Percentiles rank a stretch among this genome's conserved stretches.
Evolutionary conservation across 306 rosid species (phyloP).

Genomic region (Myrica gale): DNA sequence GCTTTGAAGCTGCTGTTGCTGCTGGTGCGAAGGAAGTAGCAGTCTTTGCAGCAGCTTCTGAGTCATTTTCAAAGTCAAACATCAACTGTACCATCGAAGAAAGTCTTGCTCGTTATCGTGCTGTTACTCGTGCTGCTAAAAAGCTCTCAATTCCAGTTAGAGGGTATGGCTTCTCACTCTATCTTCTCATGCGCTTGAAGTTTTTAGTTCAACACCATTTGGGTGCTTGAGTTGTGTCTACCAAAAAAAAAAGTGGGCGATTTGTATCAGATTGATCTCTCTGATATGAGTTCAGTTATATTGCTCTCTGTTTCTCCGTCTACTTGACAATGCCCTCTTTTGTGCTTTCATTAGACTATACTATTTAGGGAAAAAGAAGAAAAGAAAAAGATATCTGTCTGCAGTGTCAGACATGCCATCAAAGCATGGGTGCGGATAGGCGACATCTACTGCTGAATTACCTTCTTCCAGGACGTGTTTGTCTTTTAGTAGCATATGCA

Average conservation of each 20-base stretch:
- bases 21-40: constrained; percentile 92
- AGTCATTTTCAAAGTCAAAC: constrained; percentile 84
- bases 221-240: background rate
- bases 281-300: background rate
- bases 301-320: background rate
- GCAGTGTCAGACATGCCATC: background rate
- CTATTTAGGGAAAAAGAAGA: background rate
- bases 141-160: constrained; percentile 76
- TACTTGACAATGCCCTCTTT: background rate
- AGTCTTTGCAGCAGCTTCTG: constrained; percentile 89
- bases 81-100: constrained; percentile 87
- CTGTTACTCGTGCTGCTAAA: constrained; percentile 74
- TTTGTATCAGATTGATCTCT: background rate
- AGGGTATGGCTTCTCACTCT: constrained; percentile 51
- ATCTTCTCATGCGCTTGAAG: background rate
- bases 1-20: constrained; percentile 83
- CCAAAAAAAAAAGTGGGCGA: background rate
- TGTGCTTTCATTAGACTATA: background rate
- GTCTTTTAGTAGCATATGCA: background rate
- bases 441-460: background rate
- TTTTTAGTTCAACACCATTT: too few relatives aligned
- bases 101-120: constrained; percentile 65
- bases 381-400: background rate
- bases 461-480: background rate
- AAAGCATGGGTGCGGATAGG: background rate